Evolutionary conservation across 805 yeast genomes (phyloP).

Genomic region (Schizosaccharomyces octosporus): DNA sequence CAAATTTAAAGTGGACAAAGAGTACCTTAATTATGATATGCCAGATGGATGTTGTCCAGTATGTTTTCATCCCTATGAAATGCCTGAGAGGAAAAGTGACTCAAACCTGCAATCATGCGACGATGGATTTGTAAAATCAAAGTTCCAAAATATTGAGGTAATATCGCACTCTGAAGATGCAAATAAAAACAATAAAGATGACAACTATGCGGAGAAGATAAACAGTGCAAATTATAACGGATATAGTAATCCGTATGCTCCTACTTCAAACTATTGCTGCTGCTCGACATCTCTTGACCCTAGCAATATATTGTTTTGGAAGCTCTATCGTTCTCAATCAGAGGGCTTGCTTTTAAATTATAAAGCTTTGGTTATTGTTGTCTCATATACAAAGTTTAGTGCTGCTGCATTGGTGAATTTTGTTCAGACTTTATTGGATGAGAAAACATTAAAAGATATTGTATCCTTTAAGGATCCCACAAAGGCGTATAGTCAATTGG

Average conservation of each 20-base stretch:
- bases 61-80: background rate
- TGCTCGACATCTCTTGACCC: background rate
- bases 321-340: background rate
- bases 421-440: conserved; percentile 9
- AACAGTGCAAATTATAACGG: background rate
- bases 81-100: background rate
- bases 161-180: too few species aligned
- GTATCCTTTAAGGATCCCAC: background rate
- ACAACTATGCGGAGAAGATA: too few species aligned
- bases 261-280: background rate
- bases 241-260: background rate
- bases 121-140: background rate
- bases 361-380: conserved; percentile 7
- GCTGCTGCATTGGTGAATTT: conserved; percentile 12
- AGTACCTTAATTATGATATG: background rate
- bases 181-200: too few species aligned
- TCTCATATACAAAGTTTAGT: conserved; percentile 12
- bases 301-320: background rate
- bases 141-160: too few species aligned
- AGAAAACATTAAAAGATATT: background rate
- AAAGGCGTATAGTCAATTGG: background rate
- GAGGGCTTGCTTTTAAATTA: background rate
- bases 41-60: background rate
- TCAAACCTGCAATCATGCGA: too few species aligned
- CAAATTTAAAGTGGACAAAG: conserved; percentile 5